Evolutionary conservation across 208 protist genomes (phyloP).

Genomic region (Trypanosoma avium): DNA sequence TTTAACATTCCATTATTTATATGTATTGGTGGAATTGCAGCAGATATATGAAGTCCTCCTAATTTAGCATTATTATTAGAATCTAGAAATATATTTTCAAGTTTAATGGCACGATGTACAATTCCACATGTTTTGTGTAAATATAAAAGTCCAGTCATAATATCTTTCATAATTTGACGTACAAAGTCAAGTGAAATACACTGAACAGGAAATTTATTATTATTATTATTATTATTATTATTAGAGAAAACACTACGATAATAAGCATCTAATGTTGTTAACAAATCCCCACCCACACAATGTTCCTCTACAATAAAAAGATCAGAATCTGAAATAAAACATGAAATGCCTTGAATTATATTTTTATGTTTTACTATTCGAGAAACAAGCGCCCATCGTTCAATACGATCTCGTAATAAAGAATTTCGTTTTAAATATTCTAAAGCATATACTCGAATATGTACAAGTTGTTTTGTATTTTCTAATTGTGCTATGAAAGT

Average conservation of each 20-base stretch:
- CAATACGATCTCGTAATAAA: constrained; percentile 46
- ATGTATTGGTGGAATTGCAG: constrained; percentile 23
- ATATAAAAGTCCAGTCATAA: constrained; percentile 52
- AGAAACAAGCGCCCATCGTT: constrained; percentile 51
- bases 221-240: too few relatives aligned
- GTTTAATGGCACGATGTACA: constrained; percentile 76
- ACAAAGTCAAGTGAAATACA: constrained; percentile 29
- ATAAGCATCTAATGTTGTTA: constrained; percentile 41
- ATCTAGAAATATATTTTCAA: constrained; percentile 72
- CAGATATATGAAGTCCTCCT: constrained; percentile 54
- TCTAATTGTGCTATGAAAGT: constrained; percentile 44
- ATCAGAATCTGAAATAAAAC: constrained; percentile 57
- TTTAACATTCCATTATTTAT: constrained; percentile 30
- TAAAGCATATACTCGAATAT: constrained; percentile 65
- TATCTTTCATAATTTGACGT: constrained; percentile 40
- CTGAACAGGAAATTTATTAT: not conserved
- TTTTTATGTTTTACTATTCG: constrained; percentile 45
- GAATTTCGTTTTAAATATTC: constrained; percentile 50
- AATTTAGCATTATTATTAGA: constrained; percentile 45
- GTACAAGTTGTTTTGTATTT: constrained; percentile 25
- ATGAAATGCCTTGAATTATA: constrained; percentile 30
- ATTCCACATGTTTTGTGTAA: constrained; percentile 57
- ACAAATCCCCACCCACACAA: constrained; percentile 63
- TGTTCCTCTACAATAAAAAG: constrained; percentile 58
- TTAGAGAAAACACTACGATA: constrained; percentile 8